phyloP scores from a whole-genome alignment of 805 yeast genomes.

The Alloascoidea hylecoeti region DNA sequence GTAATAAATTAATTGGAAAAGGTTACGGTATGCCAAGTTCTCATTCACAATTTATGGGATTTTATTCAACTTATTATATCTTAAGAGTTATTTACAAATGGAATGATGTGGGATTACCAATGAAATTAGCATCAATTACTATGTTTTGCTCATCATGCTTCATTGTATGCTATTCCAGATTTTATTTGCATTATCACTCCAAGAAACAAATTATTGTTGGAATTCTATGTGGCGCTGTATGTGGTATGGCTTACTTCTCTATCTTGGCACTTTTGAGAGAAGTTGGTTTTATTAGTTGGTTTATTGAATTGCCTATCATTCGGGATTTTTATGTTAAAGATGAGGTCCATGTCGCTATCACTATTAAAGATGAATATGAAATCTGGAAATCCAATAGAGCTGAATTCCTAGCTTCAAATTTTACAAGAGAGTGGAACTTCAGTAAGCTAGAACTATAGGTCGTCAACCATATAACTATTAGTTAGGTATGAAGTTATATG shows the following conservation, averaged over 20 bases:
- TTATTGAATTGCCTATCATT: conserved; percentile 42
- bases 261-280: conserved; percentile 42
- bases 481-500: no score
- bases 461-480: no score
- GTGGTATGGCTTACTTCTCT: conserved; percentile 46
- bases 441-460: no score
- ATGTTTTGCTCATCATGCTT: conserved; percentile 11
- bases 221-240: conserved; percentile 37
- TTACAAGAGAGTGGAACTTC: no score
- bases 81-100: conserved; percentile 17
- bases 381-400: no score
- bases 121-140: conserved; percentile 12
- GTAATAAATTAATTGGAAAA: conserved; percentile 15
- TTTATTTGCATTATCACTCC: conserved; percentile 69
- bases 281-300: conserved; percentile 52
- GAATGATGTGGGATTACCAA: conserved; percentile 14
- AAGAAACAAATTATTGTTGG: conserved; percentile 67
- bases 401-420: no score
- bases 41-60: conserved; percentile 93
- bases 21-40: conserved; percentile 97
- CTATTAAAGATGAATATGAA: no score
- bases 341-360: no score
- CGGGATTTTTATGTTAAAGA: no score
- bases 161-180: conserved; percentile 54
- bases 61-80: conserved; percentile 28